These are phyloP conservation scores for Ophiostoma quercus DNA, from an alignment of 2,329 filamentous ascomycete species.

Conservation along the genomic window DNA sequence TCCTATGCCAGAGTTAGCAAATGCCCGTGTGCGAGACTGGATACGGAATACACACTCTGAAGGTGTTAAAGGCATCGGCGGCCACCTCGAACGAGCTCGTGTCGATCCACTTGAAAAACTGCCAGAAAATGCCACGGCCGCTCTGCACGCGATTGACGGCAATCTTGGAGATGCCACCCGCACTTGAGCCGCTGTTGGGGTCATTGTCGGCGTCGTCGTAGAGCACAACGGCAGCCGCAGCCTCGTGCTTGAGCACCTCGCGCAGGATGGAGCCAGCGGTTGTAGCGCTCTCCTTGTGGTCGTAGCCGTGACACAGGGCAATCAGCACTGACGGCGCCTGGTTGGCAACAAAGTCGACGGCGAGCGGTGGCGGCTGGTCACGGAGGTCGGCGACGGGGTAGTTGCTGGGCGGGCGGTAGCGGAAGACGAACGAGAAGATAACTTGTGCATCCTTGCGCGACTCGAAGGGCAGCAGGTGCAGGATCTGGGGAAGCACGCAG, in stretches of 20 bases:
- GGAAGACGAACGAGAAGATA: constrained; percentile 91
- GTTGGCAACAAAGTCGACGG: constrained; percentile 82
- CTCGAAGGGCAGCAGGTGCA: constrained; percentile 87
- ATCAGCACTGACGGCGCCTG: constrained; percentile 81
- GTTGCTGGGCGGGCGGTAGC: constrained; percentile 64
- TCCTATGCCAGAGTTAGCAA: constrained; percentile 52
- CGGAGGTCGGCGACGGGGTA: constrained; percentile 18
- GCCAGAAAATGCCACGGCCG: constrained; percentile 88
- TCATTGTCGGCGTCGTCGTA: constrained; percentile 78
- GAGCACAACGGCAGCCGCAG: constrained; percentile 81
- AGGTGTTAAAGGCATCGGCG: constrained; percentile 95
- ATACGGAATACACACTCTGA: constrained; percentile 58
- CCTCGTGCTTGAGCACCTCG: constrained; percentile 84
- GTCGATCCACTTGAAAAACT: constrained; percentile 96
- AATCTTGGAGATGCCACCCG: constrained; percentile 71
- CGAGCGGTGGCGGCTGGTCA: constrained; percentile 68
- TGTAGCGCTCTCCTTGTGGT: constrained; percentile 84
- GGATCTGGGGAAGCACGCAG: constrained; percentile 72
- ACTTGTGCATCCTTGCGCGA: constrained; percentile 92
- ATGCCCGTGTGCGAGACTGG: not conserved
- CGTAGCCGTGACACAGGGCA: constrained; percentile 83
- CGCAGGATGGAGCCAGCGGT: constrained; percentile 84
- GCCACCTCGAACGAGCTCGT: constrained; percentile 94
- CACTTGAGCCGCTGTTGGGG: constrained; percentile 51
- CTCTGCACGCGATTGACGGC: constrained; percentile 69